Evolutionary conservation across 192 early-diverging fungal genomes (phyloP), one percentile per base, ranked within the genome.

Genomic region (Mortierella alpina): DNA sequence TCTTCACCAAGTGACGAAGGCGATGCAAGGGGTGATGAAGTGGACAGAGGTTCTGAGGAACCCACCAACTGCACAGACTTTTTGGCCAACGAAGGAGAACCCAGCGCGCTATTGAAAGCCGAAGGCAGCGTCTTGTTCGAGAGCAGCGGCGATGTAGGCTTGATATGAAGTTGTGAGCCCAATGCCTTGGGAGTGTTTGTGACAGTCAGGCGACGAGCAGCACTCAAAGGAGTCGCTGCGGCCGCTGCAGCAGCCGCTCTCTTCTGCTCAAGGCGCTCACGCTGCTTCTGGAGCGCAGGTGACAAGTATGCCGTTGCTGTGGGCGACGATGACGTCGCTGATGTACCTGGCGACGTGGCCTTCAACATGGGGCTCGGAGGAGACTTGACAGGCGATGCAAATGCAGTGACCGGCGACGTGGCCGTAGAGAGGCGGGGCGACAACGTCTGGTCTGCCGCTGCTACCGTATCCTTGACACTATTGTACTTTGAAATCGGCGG

Each of bases 401-500:
- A 61, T 15, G 75, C 65, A 40, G 66, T 59, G 9, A 45, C 47
- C 17, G 69, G 64, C 4, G 76, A 79, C 1, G 54, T 46, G 1
- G 45, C 31, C n/a, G 61, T 49, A 44, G 65, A 42, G 4, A 72
- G 46, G 18, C 55, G 63, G 15, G 73, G 59, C 45, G 72, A 73
- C 14, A 53, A 17, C 40, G 49, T 56, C 5, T 52, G 48, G 17
- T 22, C 31, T 3, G n/a, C 18, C 8, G 11, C 48, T 0, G 41
- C 40, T 17, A 40, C 10, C 6, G 45, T 31, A 5, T 58, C 66
- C 45, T 65, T 70, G 5, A 66, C 64, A 31, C 70, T 80, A 70
- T 68, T 80, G 54, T 80, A 80, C 49, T 72, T 72, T 10, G 77
- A 80, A 10, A 80, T 68, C 2, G 77, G 77, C 14, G 77, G 77